Conservation (phyloP, 1,284 basidiomycete species). For the Sanghuangporus baumii region DNA sequence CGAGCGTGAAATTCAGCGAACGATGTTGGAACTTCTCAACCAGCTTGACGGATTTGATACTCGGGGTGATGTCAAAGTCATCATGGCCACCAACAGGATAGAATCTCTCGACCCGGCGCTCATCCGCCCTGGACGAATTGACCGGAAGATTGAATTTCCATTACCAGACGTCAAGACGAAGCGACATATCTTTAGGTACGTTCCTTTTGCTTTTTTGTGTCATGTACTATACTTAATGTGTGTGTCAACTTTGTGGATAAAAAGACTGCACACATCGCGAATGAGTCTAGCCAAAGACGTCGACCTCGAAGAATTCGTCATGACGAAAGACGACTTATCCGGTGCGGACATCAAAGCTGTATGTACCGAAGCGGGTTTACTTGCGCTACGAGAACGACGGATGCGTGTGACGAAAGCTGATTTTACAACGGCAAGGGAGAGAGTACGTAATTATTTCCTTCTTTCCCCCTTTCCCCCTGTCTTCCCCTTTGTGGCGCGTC, state of each 20-base stretch:
- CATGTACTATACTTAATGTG: neutral
- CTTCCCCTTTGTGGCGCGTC: neutral
- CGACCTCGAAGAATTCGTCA: slow-evolving; percentile 93
- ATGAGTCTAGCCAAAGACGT: slow-evolving; percentile 94
- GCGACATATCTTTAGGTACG: slow-evolving; percentile 92
- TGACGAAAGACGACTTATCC: slow-evolving; percentile 93
- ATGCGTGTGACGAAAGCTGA: slow-evolving; percentile 96
- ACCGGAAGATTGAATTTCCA: slow-evolving; percentile 97
- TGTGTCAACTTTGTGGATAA: neutral
- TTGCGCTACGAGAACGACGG: slow-evolving; percentile 90
- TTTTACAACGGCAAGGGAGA: slow-evolving; percentile 83
- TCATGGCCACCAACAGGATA: slow-evolving; percentile 92
- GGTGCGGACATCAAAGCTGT: slow-evolving; percentile 99
- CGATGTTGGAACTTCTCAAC: slow-evolving; percentile 97
- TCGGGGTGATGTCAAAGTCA: slow-evolving; percentile 98
- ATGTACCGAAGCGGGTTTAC: slow-evolving; percentile 93
- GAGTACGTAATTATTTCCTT: slow-evolving; percentile 45
- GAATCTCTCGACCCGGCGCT: slow-evolving; percentile 95
- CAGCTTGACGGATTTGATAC: slow-evolving; percentile 99
- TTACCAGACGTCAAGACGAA: slow-evolving; percentile 95
- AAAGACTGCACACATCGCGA: slow-evolving; percentile 86
- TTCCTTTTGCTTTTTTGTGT: slow-evolving; percentile 1
- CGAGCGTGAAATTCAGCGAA: slow-evolving; percentile 97
- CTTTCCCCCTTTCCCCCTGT: neutral
- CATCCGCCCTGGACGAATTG: slow-evolving; percentile 97